A percentile compares a stretch with the other conserved stretches of the same genome.
phyloP scores from a whole-genome alignment of 108 stramenopile genomes.

The Parmales sp. region DNA sequence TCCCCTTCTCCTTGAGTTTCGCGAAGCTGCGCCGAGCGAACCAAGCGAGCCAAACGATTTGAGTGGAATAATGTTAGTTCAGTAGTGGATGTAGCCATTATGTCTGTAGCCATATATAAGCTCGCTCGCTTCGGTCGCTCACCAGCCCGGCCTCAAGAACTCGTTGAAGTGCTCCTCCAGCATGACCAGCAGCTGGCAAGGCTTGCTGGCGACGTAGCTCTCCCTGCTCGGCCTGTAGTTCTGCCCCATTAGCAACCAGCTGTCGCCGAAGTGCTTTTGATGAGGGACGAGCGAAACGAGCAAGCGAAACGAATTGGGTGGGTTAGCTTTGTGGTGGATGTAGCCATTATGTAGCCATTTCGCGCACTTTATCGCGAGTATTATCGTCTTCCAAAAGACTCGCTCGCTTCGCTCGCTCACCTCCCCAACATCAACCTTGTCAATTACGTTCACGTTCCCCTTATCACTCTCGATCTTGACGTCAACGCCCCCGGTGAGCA shows the following conservation, averaged over 20 bases:
- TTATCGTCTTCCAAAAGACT: no score
- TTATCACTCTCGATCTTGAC: neutral
- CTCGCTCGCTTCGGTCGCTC: neutral
- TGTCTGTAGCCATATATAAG: neutral
- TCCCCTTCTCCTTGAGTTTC: neutral
- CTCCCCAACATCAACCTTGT: neutral
- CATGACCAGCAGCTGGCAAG: constrained; percentile 7
- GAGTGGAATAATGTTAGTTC: neutral
- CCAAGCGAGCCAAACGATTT: neutral
- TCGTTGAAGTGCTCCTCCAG: constrained; percentile 2
- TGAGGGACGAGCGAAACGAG: no score
- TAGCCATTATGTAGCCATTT: no score
- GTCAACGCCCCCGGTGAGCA: neutral
- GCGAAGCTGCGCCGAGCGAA: neutral
- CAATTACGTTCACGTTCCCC: neutral
- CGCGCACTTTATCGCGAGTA: no score
- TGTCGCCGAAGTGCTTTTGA: constrained; percentile 7
- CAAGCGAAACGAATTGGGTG: no score
- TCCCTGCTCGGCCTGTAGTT: neutral
- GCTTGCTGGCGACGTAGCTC: constrained; percentile 2
- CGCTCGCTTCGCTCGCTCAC: no score
- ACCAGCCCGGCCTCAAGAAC: neutral
- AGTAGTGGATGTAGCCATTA: no score
- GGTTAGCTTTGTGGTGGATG: no score
- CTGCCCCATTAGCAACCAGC: neutral